These are phyloP conservation scores for Quercus dentata DNA, from an alignment of 306 rosid genomes.

Conservation along the genomic window DNA sequence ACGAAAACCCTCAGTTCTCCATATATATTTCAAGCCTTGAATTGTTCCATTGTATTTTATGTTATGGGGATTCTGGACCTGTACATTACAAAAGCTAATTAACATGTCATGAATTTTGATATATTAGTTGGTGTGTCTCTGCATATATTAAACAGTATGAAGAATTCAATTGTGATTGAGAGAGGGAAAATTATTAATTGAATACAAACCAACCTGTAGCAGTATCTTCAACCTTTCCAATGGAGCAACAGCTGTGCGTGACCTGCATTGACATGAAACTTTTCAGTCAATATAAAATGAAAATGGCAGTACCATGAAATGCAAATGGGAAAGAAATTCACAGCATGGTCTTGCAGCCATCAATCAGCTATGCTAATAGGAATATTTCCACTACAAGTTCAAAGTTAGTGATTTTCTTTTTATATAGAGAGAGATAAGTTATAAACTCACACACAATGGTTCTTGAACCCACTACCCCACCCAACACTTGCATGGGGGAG, in stretches of 20 bases:
- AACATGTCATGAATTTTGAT: neutral
- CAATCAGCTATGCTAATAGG: neutral
- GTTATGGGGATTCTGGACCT: slow-evolving; percentile 95
- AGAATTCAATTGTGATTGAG: neutral
- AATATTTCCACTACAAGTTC: neutral
- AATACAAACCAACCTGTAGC: slow-evolving; percentile 66
- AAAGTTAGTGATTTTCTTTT: neutral
- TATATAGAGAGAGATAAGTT: too few species aligned
- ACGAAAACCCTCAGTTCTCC: slow-evolving; percentile 95
- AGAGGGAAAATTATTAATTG: slow-evolving; percentile 1
- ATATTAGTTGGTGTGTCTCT: neutral
- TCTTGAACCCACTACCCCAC: too few species aligned
- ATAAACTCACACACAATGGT: too few species aligned
- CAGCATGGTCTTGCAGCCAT: neutral
- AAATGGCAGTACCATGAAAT: neutral
- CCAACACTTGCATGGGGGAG: too few species aligned
- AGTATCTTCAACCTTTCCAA: slow-evolving; percentile 93
- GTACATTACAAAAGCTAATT: slow-evolving; percentile 23
- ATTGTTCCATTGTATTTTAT: slow-evolving; percentile 90
- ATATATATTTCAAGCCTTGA: slow-evolving; percentile 90
- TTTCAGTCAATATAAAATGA: neutral
- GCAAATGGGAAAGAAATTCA: neutral
- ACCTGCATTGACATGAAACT: slow-evolving; percentile 45
- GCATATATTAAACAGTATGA: slow-evolving; percentile 5
- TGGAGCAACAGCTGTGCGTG: slow-evolving; percentile 99